Percentiles rank a stretch among this genome's conserved stretches.
Evolutionary conservation across 306 rosid genomes (phyloP).

Genomic region (Vigna hirtella): DNA sequence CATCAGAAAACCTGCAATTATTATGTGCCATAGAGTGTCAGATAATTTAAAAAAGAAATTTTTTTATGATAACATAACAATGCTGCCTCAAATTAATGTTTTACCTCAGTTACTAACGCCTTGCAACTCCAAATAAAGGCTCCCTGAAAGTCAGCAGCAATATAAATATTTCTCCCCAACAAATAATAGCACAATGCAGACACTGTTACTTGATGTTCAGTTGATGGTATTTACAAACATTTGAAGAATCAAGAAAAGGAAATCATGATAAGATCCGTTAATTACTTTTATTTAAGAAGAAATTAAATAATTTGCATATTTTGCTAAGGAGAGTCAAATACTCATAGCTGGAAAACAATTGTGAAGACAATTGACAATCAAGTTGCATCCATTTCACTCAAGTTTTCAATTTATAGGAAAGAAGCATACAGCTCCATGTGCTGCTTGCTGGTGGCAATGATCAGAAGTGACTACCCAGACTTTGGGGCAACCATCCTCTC

Average conservation of each 20-base stretch:
- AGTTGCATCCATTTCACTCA: conserved; percentile 29
- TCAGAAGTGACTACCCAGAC: conserved; percentile 98
- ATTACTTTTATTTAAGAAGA: conserved; percentile 24
- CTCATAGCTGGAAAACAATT: conserved; percentile 23
- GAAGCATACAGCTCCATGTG: conserved; percentile 81
- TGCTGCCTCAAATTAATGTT: conserved; percentile 40
- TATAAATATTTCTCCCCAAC: conserved; percentile 35
- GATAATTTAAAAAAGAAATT: conserved; percentile 6
- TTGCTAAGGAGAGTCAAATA: conserved; percentile 8
- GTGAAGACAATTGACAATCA: conserved; percentile 26
- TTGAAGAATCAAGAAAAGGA: conserved; percentile 25
- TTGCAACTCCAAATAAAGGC: conserved; percentile 96
- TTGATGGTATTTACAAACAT: conserved; percentile 25
- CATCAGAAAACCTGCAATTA: conserved; percentile 2
- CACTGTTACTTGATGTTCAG: conserved; percentile 10
- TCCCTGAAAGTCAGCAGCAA: conserved; percentile 65
- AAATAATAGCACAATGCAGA: conserved; percentile 31
- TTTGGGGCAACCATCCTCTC: conserved; percentile 92
- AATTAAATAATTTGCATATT: conserved; percentile 32
- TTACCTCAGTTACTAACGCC: conserved; percentile 89
- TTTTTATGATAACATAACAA: conserved; percentile 30
- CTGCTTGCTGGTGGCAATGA: conserved; percentile 81
- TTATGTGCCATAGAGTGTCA: background rate
- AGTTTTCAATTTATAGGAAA: conserved; percentile 43
- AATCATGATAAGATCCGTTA: conserved; percentile 19